Evolutionary conservation across 2,329 filamentous ascomycete species (phyloP).

Genomic region (Cyphellophora attinorum): DNA sequence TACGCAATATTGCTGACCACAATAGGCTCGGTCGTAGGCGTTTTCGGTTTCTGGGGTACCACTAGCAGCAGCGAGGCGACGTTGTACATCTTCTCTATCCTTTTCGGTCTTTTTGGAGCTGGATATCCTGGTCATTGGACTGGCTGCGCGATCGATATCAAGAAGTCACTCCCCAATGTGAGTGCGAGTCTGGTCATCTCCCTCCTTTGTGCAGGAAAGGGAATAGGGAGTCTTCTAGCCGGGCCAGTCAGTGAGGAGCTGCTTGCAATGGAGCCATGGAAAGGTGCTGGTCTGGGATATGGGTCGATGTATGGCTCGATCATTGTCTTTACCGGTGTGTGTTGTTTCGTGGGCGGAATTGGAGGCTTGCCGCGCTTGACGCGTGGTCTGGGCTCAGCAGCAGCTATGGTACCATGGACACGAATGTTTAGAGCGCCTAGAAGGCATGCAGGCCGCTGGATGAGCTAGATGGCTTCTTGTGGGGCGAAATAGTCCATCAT

Average conservation of each 20-base stretch:
- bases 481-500: too few relatives aligned
- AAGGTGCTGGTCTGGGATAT: background rate
- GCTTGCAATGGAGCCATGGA: slow-evolving; percentile 1
- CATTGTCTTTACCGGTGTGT: slow-evolving; percentile 1
- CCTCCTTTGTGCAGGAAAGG: slow-evolving; percentile 38
- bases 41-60: slow-evolving; percentile 40
- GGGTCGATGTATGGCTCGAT: background rate
- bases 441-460: too few relatives aligned
- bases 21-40: slow-evolving; percentile 28
- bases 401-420: too few relatives aligned
- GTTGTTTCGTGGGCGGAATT: background rate
- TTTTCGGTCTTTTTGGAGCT: slow-evolving; percentile 35
- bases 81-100: slow-evolving; percentile 30
- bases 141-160: slow-evolving; percentile 34
- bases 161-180: slow-evolving; percentile 29
- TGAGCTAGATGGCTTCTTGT: too few relatives aligned
- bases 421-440: too few relatives aligned
- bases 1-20: slow-evolving; percentile 35
- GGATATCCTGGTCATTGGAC: slow-evolving; percentile 33
- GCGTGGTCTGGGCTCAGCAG: too few relatives aligned
- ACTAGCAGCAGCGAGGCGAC: slow-evolving; percentile 28
- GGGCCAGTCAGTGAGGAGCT: slow-evolving; percentile 41
- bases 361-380: background rate
- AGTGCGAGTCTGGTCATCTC: slow-evolving; percentile 33
- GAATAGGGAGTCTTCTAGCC: slow-evolving; percentile 41